phyloP scores from a whole-genome alignment of 2,329 filamentous ascomycete genomes.

The Botrytis sinoallii region DNA sequence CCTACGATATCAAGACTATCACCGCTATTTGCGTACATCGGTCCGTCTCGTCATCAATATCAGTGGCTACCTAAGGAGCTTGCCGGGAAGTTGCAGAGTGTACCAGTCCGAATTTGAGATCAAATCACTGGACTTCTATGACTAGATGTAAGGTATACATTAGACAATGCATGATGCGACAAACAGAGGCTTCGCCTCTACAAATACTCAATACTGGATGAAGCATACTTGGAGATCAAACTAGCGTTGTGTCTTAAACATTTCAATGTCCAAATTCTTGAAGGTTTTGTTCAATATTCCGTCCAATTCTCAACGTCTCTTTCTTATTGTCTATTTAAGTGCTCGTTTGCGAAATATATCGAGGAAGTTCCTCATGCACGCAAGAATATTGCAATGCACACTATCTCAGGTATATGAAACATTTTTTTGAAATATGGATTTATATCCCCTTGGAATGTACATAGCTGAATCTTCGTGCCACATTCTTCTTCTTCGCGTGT shows the following conservation, averaged over 20 bases:
- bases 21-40: background rate
- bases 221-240: background rate
- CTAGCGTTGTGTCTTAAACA: background rate
- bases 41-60: background rate
- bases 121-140: background rate
- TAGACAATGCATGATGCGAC: background rate
- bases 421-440: background rate
- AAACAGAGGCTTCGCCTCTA: background rate
- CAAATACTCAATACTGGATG: background rate
- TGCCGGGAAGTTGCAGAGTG: background rate
- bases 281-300: background rate
- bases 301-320: background rate
- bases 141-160: background rate
- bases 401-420: background rate
- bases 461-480: background rate
- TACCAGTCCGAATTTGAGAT: background rate
- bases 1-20: background rate
- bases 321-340: background rate
- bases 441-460: background rate
- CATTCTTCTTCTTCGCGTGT: background rate
- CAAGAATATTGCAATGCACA: background rate
- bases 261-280: background rate
- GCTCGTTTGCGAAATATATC: background rate
- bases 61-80: background rate
- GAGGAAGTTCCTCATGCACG: background rate